A percentile compares a stretch with the other conserved stretches of the same genome.
phyloP scores from a whole-genome alignment of 1,284 basidiomycete species.

The Cronartium quercuum region DNA sequence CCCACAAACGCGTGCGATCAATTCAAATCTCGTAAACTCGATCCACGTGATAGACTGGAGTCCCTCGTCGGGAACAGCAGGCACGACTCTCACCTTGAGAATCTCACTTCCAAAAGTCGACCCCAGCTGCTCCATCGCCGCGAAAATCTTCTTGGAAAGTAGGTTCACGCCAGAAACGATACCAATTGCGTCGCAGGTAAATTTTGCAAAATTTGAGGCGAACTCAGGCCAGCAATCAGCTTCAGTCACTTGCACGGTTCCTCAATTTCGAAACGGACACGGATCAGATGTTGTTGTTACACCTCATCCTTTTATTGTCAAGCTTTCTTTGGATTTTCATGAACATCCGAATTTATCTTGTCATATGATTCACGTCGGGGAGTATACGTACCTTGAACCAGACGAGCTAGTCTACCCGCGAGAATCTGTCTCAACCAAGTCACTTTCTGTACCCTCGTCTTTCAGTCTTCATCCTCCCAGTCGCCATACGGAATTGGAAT shows the following conservation, averaged over 20 bases:
- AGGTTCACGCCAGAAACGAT: background rate
- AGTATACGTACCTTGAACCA: background rate
- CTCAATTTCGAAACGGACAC: background rate
- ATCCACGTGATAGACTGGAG: background rate
- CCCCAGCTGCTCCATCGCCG: background rate
- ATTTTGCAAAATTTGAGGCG: background rate
- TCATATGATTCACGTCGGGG: background rate
- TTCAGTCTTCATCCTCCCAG: background rate
- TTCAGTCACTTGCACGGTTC: background rate
- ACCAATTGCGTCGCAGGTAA: background rate
- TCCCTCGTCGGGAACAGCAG: background rate
- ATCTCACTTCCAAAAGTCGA: background rate
- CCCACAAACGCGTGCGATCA: background rate
- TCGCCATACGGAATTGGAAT: too few relatives aligned
- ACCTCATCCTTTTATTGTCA: constrained; percentile 1
- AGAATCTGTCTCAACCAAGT: background rate
- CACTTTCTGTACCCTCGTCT: background rate
- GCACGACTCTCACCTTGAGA: background rate
- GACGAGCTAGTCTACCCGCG: background rate
- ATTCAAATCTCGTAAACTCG: background rate
- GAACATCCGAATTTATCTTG: background rate
- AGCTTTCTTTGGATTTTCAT: background rate
- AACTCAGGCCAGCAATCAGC: background rate
- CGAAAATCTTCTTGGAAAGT: background rate
- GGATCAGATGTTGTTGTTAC: background rate